Base-by-base conservation (phyloP, 345 rosid species). In the Eutrema yunnanense region DNA sequence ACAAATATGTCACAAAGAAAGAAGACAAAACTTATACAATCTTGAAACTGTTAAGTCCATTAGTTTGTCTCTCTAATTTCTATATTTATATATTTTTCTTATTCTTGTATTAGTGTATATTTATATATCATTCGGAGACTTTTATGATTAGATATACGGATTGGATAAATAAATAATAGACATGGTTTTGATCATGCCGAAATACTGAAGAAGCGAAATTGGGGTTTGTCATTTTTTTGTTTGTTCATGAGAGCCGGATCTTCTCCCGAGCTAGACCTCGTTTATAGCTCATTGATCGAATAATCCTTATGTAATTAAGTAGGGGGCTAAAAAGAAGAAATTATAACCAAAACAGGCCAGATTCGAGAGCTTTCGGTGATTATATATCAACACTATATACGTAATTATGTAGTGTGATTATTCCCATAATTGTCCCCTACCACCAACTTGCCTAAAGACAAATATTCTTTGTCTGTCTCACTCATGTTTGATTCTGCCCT, bases 361-460 rank as follows among this genome's bases (percentile, higher is more conserved):
- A 73, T 54, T 65, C 67, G 29, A 65, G 29, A 65, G 53, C 78
- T 58, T 74, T 74, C 54, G 61, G 73, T 49, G 53, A 30, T 48
- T 4, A 41, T 8, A 30, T 46, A 34, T 72, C 69, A 63, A 16
- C 62, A 42, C 40, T 8, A 33, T 8, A 33, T 44, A 26, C 53
- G 50, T 9, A 66, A 53, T 12, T 56, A 61, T 13, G 51, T 8
- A 48, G 2, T 4, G 59, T 44, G 33, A 74, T 46, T 42, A 67
- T 74, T 66, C 78, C 6, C 61, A 57, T 38, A 58, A 16, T 0
- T 73, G 65, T 73, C 72, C 78, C 62, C 73, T 75, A 43, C 69
- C 69, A 75, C 67, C 79, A 75, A 75, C 58, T 75, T 68, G 79
- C 59, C 3, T 53, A 62, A 52, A 43, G 69, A 53, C 59, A 62